Conservation (phyloP, 2,329 filamentous ascomycete genomes). For the Tolypocladium cylindrosporum region DNA sequence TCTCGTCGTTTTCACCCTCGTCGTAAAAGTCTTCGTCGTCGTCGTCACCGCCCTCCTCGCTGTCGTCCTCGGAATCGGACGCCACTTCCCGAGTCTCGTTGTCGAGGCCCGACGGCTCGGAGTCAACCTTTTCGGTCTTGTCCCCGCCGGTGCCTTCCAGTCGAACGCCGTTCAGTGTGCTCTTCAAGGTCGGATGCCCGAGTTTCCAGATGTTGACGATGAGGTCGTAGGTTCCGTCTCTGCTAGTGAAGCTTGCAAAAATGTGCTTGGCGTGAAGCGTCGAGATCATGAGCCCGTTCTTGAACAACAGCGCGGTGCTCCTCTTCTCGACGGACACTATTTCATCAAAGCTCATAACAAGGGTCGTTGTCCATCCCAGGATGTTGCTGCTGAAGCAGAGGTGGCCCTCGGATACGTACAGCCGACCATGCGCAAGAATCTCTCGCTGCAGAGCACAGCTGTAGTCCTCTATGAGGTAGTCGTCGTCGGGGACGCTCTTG, state of each 20-base stretch:
- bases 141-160: conserved; percentile 77
- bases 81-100: conserved; percentile 35
- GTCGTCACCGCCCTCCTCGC: conserved; percentile 64
- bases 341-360: conserved; percentile 97
- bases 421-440: conserved; percentile 82
- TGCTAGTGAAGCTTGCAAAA: conserved; percentile 88
- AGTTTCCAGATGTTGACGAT: conserved; percentile 99
- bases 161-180: conserved; percentile 79
- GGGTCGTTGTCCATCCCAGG: conserved; percentile 91
- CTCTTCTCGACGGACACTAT: conserved; percentile 96
- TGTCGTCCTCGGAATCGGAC: conserved; percentile 49
- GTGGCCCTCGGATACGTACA: conserved; percentile 95
- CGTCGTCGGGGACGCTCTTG: conserved; percentile 93
- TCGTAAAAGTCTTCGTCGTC: conserved; percentile 70
- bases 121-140: conserved; percentile 76
- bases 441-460: conserved; percentile 93
- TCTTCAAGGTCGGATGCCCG: conserved; percentile 83
- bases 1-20: conserved; percentile 68
- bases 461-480: conserved; percentile 97
- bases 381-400: conserved; percentile 99
- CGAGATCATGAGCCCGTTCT: conserved; percentile 94
- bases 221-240: conserved; percentile 92
- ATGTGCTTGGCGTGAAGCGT: conserved; percentile 92
- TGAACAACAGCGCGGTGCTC: conserved; percentile 89
- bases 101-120: conserved; percentile 24